phyloP scores from a whole-genome alignment of 2,329 filamentous ascomycete genomes.

The Diplocarpon rosae region DNA sequence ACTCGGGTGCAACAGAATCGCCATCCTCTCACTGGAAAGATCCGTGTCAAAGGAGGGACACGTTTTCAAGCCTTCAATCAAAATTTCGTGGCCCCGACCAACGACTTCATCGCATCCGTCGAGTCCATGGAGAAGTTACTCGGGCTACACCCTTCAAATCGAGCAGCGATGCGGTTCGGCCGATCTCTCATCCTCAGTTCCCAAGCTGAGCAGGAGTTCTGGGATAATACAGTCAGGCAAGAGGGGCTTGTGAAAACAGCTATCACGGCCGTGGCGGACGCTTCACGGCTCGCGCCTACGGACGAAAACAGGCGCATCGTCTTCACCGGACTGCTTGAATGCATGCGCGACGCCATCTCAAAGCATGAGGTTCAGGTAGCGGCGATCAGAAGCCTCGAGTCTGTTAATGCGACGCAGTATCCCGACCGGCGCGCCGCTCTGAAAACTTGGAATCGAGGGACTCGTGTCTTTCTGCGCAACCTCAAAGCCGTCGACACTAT shows the following conservation, averaged over 20 bases:
- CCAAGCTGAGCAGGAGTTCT: background rate
- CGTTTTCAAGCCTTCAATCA: background rate
- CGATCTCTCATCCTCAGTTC: constrained; percentile 2
- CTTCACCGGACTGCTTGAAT: background rate
- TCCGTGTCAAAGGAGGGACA: background rate
- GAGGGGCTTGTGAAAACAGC: background rate
- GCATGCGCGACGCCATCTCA: background rate
- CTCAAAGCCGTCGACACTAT: background rate
- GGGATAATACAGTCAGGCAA: constrained; percentile 1
- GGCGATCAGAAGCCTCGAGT: background rate
- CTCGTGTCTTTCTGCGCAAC: constrained; percentile 1
- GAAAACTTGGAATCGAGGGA: constrained; percentile 5
- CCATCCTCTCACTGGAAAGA: background rate
- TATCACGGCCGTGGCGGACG: background rate
- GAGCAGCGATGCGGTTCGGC: constrained; percentile 4
- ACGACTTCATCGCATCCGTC: background rate
- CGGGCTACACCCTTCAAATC: background rate
- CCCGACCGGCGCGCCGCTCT: background rate
- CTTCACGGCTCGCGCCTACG: background rate
- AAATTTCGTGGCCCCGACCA: background rate
- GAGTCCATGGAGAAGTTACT: background rate
- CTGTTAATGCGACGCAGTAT: background rate
- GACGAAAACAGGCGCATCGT: background rate
- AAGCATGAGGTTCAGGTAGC: constrained; percentile 3
- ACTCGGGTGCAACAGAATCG: background rate